Base-by-base conservation (phyloP, 2,329 filamentous ascomycete genomes). In the Diaporthe citriasiana region DNA sequence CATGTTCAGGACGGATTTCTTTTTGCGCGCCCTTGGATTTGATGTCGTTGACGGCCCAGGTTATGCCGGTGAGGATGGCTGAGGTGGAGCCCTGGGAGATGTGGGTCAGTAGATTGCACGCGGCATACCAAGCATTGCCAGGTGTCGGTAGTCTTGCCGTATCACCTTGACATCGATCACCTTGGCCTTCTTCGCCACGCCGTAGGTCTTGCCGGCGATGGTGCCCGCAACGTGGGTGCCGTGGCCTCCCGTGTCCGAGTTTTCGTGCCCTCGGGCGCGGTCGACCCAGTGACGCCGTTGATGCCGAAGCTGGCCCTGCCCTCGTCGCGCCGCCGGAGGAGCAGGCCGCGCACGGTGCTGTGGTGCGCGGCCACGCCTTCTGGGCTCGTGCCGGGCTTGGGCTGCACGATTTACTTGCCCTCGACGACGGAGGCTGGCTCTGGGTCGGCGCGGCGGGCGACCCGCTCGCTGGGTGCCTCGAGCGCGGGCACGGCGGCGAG, bases 151-250 rank as follows among this genome's bases (percentile, higher is more conserved):
- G 4, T 59, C 73, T 40, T 42, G 68, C 69, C 51, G 35, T 73
- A 47, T 17, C 25, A 22, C 42, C 74, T 82, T 82, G 42, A 83
- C 80, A 19, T 77, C 79, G n/a, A 82, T 73, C 22, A 83, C 60
- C 9, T 74, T 79, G 15, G 80, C 76, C 55, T 76, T 71, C 76
- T 81, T 82, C 68, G 79, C 79, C 9, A 83, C 80, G 65, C 82
- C 82, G 59, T 79, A 82, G 4, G 73, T 80, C n/a, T 59, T 74
- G 17, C 80, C 78, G 17, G 74, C 80, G 33, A 82, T 77, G 10
- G 78, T 81, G 22, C 78, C 82, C 19, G 81, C 79, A 6, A 81
- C 77, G 70, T 82, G 80, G 3, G 82, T 83, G 42, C 82, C 82
- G 73, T 83, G 80, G 22, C 82, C 82, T 30, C 77, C 71, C 6